Conservation (phyloP, 1,284 basidiomycete species). For the Golubevia sp. region DNA sequence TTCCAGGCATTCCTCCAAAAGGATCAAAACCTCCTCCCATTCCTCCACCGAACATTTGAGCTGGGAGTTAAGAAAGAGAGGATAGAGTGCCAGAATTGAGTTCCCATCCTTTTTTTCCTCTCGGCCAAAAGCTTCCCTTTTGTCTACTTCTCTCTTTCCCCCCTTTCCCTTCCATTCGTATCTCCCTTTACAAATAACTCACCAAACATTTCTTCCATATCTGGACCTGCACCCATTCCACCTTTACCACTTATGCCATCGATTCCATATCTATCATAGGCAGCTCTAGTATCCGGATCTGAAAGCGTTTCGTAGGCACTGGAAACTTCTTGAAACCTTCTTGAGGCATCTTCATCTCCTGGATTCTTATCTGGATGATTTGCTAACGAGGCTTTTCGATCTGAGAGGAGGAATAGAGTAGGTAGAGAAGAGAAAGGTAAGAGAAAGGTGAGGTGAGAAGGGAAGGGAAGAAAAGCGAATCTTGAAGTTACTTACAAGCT, state of each 20-base stretch:
- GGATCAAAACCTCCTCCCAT: conserved; percentile 30
- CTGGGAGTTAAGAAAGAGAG: neutral
- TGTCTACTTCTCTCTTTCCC: too few species aligned
- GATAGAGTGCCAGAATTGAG: neutral
- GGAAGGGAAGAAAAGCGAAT: neutral
- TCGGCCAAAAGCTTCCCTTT: too few species aligned
- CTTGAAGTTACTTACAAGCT: conserved; percentile 16
- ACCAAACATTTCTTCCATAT: conserved; percentile 26
- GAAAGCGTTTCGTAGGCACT: conserved; percentile 53
- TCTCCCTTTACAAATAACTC: too few species aligned
- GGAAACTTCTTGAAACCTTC: conserved; percentile 53
- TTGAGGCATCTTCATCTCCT: conserved; percentile 34
- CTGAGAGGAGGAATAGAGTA: neutral
- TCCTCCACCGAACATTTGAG: conserved; percentile 26
- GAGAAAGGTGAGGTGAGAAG: neutral
- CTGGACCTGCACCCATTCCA: conserved; percentile 20
- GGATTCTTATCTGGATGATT: conserved; percentile 15
- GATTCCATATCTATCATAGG: conserved; percentile 52
- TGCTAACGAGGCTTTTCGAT: neutral
- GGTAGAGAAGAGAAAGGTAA: neutral
- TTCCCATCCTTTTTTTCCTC: too few species aligned
- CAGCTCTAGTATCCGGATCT: conserved; percentile 39
- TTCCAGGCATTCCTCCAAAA: conserved; percentile 12
- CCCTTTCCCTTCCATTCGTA: too few species aligned
- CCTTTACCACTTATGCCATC: conserved; percentile 26